Evolutionary conservation across 2,329 filamentous ascomycete genomes (phyloP), one percentile per base, ranked within the genome.

Genomic region (Aspergillus spinulosporus): DNA sequence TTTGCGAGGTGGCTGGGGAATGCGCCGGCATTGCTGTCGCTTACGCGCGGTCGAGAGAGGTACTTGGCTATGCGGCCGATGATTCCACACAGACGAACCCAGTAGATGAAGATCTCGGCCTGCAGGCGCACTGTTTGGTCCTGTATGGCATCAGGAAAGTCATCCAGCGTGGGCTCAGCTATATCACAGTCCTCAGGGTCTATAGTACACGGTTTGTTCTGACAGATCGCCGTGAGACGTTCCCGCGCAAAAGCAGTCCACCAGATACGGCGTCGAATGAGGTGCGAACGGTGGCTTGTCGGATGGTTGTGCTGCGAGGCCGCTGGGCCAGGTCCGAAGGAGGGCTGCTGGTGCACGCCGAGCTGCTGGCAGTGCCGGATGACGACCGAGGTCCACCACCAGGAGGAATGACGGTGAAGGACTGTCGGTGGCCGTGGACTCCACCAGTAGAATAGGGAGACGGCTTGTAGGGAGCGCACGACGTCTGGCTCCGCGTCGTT

Each of bases 401-500:
- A 78, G 21, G 73, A 73, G 1, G 74, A 71, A 59, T 78, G 70
- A 1, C 72, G 67, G 48, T 75, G 72, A 2, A 74, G 72, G 1
- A 68, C 70, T 1, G 72, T 69, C 0, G 76, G 75, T 0, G 63
- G 34, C 0, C 70, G 65, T 5, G 76, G 73, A 2, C 74, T 73
- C 76, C 75, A 78, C 76, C 76, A 78, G 64, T 78, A 78, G 37
- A 78, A 76, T 1, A 78, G 55, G 0, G 72, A 64, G 0, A 78
- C 62, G 0, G 75, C 70, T 51, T 73, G 73, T 0, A 78, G 52
- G 0, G 67, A 69, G 0, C 66, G 70, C 21, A 78, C 59, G 0
- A 69, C 67, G 53, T 78, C 71, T 0, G 68, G 60, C 45, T 78
- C 76, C 26, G 74, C 68, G 43, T 77, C 74, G 9, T 71, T 63